A percentile compares a stretch with the other conserved stretches of the same genome.
Conservation (phyloP, 129 eudicot genomes). For the Flaveria sonorensis region DNA sequence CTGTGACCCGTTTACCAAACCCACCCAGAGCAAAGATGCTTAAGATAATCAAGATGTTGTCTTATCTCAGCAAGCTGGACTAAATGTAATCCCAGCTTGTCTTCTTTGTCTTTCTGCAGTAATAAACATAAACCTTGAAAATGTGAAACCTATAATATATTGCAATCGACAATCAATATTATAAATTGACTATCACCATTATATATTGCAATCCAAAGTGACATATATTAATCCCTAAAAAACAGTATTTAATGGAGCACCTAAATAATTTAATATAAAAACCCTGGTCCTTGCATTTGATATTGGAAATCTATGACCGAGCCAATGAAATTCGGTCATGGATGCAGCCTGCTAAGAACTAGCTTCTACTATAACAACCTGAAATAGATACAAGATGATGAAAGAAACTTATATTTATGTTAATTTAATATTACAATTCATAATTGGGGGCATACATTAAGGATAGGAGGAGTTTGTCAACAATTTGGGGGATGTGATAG, state of each 20-base stretch:
- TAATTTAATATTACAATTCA: not conserved
- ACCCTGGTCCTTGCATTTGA: too few relatives aligned
- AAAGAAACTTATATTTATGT: conserved; percentile 10
- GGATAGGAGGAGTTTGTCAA: too few relatives aligned
- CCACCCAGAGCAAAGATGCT: not conserved
- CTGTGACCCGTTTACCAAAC: not conserved
- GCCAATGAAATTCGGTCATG: conserved; percentile 95
- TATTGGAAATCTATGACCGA: conserved; percentile 83
- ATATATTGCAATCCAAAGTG: too few relatives aligned
- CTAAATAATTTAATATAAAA: too few relatives aligned
- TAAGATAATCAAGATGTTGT: not conserved
- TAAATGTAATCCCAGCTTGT: conserved; percentile 75
- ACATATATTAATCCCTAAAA: too few relatives aligned
- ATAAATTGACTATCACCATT: too few relatives aligned
- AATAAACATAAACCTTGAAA: conserved; percentile 12
- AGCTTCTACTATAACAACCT: conserved; percentile 98
- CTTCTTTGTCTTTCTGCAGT: conserved; percentile 70
- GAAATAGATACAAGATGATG: conserved; percentile 35
- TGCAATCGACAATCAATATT: too few relatives aligned
- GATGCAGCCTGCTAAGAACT: conserved; percentile 98
- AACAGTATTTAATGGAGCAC: too few relatives aligned
- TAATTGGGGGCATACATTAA: too few relatives aligned
- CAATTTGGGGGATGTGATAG: too few relatives aligned
- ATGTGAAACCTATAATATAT: too few relatives aligned
- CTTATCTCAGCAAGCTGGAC: conserved; percentile 85